A percentile compares a stretch with the other conserved stretches of the same genome.
Conservation (phyloP, 2,329 filamentous ascomycete genomes). For the Phialophora macrospora region DNA sequence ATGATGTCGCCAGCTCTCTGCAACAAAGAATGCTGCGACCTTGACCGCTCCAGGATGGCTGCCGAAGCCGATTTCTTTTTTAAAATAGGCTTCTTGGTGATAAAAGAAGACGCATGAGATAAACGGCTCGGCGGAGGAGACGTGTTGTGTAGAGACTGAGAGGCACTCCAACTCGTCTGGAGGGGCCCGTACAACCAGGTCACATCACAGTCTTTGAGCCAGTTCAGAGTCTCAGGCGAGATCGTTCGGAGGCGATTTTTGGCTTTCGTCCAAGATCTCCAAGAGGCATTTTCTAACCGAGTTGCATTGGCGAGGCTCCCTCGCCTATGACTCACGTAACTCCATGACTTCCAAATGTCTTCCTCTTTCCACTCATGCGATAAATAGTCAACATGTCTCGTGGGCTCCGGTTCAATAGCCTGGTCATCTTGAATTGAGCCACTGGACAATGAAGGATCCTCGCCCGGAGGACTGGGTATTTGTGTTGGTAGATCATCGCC, state of each 20-base stretch:
- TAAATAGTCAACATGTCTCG: conserved; percentile 91
- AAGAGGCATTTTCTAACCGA: conserved; percentile 91
- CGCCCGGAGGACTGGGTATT: conserved; percentile 57
- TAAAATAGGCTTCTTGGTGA: conserved; percentile 84
- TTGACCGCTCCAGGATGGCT: conserved; percentile 85
- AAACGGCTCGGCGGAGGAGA: conserved; percentile 60
- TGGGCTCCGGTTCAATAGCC: conserved; percentile 73
- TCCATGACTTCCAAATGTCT: conserved; percentile 97
- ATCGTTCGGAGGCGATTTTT: conserved; percentile 87
- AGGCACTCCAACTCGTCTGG: conserved; percentile 65
- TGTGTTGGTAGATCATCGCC: conserved; percentile 29
- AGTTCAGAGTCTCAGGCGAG: conserved; percentile 89
- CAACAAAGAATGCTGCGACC: conserved; percentile 85
- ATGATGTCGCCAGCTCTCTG: conserved; percentile 88
- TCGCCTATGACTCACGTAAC: conserved; percentile 82
- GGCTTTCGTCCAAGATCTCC: conserved; percentile 94
- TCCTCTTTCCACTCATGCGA: conserved; percentile 93
- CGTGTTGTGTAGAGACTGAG: conserved; percentile 45
- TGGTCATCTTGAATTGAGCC: conserved; percentile 79
- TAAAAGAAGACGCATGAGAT: conserved; percentile 69
- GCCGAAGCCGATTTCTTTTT: conserved; percentile 98
- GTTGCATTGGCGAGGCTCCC: conserved; percentile 79
- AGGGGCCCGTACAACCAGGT: conserved; percentile 96
- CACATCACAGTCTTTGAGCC: conserved; percentile 96
- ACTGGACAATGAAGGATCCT: conserved; percentile 61